Percentiles rank a stretch among this genome's conserved stretches.
These are phyloP conservation scores for Cetraspora pellucida DNA, from an alignment of 192 early-diverging fungal genomes.

Conservation along the genomic window DNA sequence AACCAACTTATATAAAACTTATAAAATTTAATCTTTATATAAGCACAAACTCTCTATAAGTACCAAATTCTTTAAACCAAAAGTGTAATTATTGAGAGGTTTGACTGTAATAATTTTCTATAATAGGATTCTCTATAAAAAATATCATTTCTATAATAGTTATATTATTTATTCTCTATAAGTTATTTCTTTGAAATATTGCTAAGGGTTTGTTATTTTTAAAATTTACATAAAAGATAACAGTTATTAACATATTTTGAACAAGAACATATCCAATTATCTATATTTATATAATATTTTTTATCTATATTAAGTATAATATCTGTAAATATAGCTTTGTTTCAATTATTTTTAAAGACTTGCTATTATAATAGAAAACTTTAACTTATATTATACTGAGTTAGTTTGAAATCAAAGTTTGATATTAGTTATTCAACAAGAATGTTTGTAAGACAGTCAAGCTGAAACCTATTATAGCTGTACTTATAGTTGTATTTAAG, in stretches of 20 bases:
- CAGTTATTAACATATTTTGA: neutral
- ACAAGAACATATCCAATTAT: slow-evolving; percentile 1
- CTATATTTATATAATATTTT: neutral
- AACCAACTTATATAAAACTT: too few species aligned
- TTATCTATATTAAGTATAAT: neutral
- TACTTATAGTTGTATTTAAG: slow-evolving; percentile 20
- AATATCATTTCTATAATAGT: neutral
- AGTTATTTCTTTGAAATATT: slow-evolving; percentile 1
- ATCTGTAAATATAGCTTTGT: neutral
- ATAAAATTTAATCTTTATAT: too few species aligned
- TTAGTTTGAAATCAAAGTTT: neutral
- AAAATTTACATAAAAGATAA: slow-evolving; percentile 8
- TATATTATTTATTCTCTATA: neutral
- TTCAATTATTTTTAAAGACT: neutral
- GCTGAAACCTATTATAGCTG: neutral
- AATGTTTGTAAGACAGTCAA: neutral
- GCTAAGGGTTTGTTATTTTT: neutral
- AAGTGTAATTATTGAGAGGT: too few species aligned
- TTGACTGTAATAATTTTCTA: too few species aligned
- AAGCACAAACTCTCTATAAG: too few species aligned
- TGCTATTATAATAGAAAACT: neutral
- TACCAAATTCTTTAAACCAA: too few species aligned
- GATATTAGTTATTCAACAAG: neutral
- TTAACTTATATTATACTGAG: neutral
- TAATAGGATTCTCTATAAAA: too few species aligned